Conservation (phyloP, 108 stramenopile genomes). For the Stephanodiscus triporus region DNA sequence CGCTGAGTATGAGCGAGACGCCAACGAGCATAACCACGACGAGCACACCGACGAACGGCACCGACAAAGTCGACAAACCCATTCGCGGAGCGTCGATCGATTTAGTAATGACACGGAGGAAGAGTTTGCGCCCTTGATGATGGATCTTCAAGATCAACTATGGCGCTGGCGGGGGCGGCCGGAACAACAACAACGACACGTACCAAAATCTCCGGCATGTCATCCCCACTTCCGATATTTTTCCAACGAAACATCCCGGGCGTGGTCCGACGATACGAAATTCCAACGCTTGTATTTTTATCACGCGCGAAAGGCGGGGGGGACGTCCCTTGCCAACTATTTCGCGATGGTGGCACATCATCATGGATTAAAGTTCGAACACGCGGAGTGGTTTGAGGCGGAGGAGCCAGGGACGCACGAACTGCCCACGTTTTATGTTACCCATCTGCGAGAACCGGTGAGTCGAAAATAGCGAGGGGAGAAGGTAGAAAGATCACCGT, state of each 20-base stretch:
- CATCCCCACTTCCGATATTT: slow-evolving; percentile 31
- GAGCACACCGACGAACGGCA: not conserved
- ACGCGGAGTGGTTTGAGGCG: slow-evolving; percentile 15
- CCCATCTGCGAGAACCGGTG: slow-evolving; percentile 45
- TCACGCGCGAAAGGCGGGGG: slow-evolving; percentile 24
- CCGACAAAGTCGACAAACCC: not conserved
- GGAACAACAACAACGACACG: not conserved
- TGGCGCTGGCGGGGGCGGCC: not conserved
- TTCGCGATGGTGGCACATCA: slow-evolving; percentile 32
- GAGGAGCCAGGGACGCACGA: slow-evolving; percentile 37
- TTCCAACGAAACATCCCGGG: not conserved
- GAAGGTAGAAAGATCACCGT: not conserved
- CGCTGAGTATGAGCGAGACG: no score
- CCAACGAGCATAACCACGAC: no score
- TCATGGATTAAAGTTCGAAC: slow-evolving; percentile 30
- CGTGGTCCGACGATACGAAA: slow-evolving; percentile 26
- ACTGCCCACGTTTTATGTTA: slow-evolving; percentile 38
- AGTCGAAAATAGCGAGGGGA: not conserved
- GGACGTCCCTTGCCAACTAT: slow-evolving; percentile 23
- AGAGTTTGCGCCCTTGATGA: no score
- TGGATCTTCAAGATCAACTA: not conserved
- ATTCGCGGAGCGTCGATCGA: no score
- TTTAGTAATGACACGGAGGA: not conserved
- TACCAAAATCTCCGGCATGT: slow-evolving; percentile 27
- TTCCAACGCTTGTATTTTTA: slow-evolving; percentile 41